Percentiles rank a stretch among this genome's conserved stretches.
Evolutionary conservation across 2,329 filamentous ascomycete genomes (phyloP).

Genomic region (Colletotrichum liriopes): DNA sequence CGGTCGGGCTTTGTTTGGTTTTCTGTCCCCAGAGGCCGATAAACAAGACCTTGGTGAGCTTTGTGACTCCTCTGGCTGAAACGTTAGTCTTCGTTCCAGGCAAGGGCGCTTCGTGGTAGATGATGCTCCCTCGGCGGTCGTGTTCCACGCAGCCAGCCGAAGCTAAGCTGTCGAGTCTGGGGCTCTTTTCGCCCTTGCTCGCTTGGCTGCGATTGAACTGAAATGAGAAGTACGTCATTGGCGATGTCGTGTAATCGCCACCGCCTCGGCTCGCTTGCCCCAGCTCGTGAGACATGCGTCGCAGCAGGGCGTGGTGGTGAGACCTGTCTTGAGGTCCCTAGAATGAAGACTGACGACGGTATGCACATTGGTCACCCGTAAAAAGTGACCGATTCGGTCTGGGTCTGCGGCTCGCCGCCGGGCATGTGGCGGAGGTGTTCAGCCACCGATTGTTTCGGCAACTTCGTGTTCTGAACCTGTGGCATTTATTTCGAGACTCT

Average conservation of each 20-base stretch:
- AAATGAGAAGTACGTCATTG: not conserved
- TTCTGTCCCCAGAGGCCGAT: not conserved
- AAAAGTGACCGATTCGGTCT: not conserved
- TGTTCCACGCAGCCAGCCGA: not conserved
- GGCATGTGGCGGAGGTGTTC: conserved; percentile 1
- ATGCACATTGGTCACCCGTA: not conserved
- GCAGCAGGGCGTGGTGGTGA: conserved; percentile 11
- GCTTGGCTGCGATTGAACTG: not conserved
- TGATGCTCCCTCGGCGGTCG: not conserved
- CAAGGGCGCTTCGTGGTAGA: not conserved
- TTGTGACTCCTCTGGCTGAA: not conserved
- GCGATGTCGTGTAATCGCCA: not conserved
- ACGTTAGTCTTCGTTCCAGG: not conserved
- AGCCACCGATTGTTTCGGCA: conserved; percentile 11
- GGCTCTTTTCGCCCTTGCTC: not conserved
- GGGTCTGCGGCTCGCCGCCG: not conserved
- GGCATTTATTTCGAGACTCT: conserved; percentile 6
- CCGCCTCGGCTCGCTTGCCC: conserved; percentile 4
- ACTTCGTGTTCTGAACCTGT: conserved; percentile 11
- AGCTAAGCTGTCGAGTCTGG: not conserved
- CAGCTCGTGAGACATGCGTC: conserved; percentile 20
- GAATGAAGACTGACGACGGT: not conserved
- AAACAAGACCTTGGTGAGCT: not conserved
- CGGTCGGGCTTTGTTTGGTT: not conserved
- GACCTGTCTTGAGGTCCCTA: conserved; percentile 26